Evolutionary conservation across 139 green algal genomes (phyloP).

Genomic region (Chlorella sp.): DNA sequence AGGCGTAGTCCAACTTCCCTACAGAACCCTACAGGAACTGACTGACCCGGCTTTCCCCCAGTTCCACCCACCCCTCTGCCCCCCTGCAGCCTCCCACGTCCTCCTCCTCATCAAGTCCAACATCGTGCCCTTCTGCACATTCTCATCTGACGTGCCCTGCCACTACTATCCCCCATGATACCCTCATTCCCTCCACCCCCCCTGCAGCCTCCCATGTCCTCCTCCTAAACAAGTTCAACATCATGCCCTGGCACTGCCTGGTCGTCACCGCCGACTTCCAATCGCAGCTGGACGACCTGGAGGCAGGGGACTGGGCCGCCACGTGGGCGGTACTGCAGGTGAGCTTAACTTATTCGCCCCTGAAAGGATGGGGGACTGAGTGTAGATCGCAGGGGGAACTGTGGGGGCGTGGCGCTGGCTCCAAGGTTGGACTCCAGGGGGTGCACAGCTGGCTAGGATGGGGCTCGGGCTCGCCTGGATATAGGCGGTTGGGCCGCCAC

Average conservation of each 20-base stretch:
- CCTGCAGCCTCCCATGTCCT: constrained; percentile 43
- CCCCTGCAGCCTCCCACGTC: too few relatives aligned
- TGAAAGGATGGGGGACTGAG: too few relatives aligned
- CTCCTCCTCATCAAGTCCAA: neutral
- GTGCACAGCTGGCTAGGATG: too few relatives aligned
- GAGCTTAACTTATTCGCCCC: neutral
- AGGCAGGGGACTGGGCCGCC: constrained; percentile 65
- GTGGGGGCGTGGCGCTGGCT: constrained; percentile 14
- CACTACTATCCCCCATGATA: neutral
- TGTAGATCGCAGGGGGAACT: neutral
- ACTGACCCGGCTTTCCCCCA: too few relatives aligned
- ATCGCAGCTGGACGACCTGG: constrained; percentile 72
- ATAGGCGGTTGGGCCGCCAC: constrained; percentile 67
- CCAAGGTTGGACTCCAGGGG: too few relatives aligned
- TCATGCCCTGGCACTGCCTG: constrained; percentile 63
- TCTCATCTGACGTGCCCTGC: neutral
- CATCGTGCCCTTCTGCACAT: neutral
- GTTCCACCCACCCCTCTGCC: too few relatives aligned
- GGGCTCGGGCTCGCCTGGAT: constrained; percentile 59
- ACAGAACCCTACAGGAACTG: too few relatives aligned
- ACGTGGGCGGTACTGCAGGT: constrained; percentile 60
- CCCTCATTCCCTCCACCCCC: neutral
- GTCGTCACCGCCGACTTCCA: constrained; percentile 81
- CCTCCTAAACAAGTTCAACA: constrained; percentile 62
- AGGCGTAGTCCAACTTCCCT: too few relatives aligned